A percentile compares a stretch with the other conserved stretches of the same genome.
These are phyloP conservation scores for Coemansia sp. DNA, from an alignment of 192 early-diverging fungal species.

Conservation along the genomic window DNA sequence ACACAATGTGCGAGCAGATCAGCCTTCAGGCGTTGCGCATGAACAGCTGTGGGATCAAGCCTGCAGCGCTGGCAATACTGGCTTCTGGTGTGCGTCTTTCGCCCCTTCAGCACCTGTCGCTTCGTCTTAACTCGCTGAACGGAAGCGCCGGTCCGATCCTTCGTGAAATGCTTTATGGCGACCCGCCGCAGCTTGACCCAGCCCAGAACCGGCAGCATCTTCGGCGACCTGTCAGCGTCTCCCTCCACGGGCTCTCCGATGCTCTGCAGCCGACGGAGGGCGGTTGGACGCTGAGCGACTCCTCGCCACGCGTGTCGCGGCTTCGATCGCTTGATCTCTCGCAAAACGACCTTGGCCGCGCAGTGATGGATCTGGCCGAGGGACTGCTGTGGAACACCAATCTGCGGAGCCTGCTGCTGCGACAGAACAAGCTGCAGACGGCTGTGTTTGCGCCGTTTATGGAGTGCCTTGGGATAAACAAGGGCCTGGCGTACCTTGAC, in stretches of 20 bases:
- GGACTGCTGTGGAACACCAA: slow-evolving; percentile 54
- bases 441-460: slow-evolving; percentile 45
- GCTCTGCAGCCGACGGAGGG: slow-evolving; percentile 9
- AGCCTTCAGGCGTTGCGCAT: slow-evolving; percentile 52
- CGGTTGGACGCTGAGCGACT: slow-evolving; percentile 13
- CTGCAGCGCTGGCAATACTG: slow-evolving; percentile 53
- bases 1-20: slow-evolving; percentile 35
- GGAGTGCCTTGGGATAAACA: slow-evolving; percentile 56
- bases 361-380: slow-evolving; percentile 46
- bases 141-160: slow-evolving; percentile 47
- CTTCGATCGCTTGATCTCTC: slow-evolving; percentile 52
- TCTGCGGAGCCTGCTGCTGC: slow-evolving; percentile 44
- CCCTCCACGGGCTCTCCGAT: slow-evolving; percentile 49
- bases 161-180: slow-evolving; percentile 54
- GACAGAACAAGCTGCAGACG: slow-evolving; percentile 59
- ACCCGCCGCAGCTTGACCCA: slow-evolving; percentile 38
- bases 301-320: slow-evolving; percentile 41
- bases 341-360: slow-evolving; percentile 53
- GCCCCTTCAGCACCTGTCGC: slow-evolving; percentile 50
- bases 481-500: slow-evolving; percentile 55
- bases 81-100: slow-evolving; percentile 52
- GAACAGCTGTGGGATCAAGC: slow-evolving; percentile 56
- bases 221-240: slow-evolving; percentile 45
- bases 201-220: slow-evolving; percentile 23
- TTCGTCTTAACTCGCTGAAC: slow-evolving; percentile 45